Evolutionary conservation across 805 yeast species (phyloP), one percentile per base, ranked within the genome.

Genomic region (Torulaspora maleeae): DNA sequence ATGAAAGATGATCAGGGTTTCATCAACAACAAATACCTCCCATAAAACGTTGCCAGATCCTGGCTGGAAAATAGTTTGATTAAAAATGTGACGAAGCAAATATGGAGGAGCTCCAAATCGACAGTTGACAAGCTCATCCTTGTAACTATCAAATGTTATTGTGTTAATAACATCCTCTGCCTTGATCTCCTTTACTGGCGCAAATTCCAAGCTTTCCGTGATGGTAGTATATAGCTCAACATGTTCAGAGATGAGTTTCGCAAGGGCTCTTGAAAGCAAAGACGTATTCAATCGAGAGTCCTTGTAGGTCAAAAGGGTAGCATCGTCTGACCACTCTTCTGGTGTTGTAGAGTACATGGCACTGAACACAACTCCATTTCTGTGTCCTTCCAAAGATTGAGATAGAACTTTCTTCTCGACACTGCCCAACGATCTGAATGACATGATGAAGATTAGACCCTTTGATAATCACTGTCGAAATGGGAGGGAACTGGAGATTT

Each of bases 71-170:
- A 38, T 44, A 12, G 53, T 38, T 22, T 56, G 54, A 38, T 59
- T 56, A 24, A 61, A 60, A 6, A 61, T 56, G 27, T 60, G 60
- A 35, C 59, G 56, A 9, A 61, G 43, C 15, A 61, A 28, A 34
- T 58, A 59, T 25, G 60, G 57, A 10, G 67, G 66, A 24, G 59
- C 54, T 5, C 61, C 61, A 22, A 43, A 49, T 22, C 61, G 57
- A 33, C 64, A 60, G 34, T 56, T 54, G 1, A 63, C 51, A 11
- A 48, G 40, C 45, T 55, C 61, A 36, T 61, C 66, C 20, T 57
- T 58, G 19, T 47, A 41, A 27, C 47, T 48, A 4, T 55, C 58
- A 35, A 56, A 59, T 19, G 58, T 51, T 7, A 61, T 49, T 7
- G 53, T 47, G n/a, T 49, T 53, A 5, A 63, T 47, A 17, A 63